Base-by-base conservation (phyloP, 139 green algal genomes). In the Haematococcus sp. region DNA sequence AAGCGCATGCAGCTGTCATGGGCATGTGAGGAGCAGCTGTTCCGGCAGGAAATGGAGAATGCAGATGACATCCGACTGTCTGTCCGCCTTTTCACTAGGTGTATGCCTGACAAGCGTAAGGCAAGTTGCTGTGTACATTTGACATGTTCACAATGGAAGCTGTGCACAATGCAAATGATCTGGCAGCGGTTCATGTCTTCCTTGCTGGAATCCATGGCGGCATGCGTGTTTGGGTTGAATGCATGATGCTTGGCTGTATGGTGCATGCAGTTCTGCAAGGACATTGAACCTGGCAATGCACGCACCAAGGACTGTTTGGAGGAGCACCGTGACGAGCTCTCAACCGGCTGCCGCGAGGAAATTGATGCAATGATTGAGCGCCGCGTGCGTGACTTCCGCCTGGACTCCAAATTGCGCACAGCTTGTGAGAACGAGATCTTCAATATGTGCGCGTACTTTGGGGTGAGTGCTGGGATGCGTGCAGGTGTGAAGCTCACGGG, bases 21-120 rank as follows among this genome's bases (percentile, higher is more conserved):
- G 81, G 82, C 90, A 11, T 96, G 92, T 76, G 77, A 88, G 52
- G 83, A 90, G 75, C 86, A 93, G 73, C 83, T 97, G 11, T 92
- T 94, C 74, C 76, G 87, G 3, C 87, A 92, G 77, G 88, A 97
- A 76, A 81, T 92, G 31, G 86, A 97, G 68, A 91, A 91, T 27
- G 86, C 89, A 2, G 88, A 90, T 28, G 92, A 97, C 58, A 76
- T 95, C 1, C 83, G 92, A 0, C 84, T 97, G 3, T 87, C 83
- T 32, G 63, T 89, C 0, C 70, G 66, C 0, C 74, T 96, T 1
- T 84, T 86, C 63, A 73, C 75, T 0, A 81, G 78, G 31, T 97
- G 92, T 80, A 71, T 88, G 61, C 63, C 68, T 28, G 83, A 84
- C 68, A 85, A 81, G 65, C 69, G 70, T 0, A 82, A 82, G 76